Conservation (phyloP, 2,329 filamentous ascomycete species). For the Fusarium sp. region DNA sequence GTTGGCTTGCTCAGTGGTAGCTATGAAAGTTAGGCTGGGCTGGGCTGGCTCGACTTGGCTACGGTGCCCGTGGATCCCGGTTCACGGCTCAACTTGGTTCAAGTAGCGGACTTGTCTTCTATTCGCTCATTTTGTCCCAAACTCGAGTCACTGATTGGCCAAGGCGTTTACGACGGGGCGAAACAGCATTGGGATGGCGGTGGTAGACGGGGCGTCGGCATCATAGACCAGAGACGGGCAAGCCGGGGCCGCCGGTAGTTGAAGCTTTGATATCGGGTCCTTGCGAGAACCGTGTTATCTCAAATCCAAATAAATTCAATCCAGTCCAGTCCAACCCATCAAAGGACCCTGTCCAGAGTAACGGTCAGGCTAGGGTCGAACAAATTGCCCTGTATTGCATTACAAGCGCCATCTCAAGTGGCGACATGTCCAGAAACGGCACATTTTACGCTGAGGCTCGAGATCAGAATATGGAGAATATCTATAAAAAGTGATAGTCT, state of each 20-base stretch:
- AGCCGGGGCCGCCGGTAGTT: slow-evolving; percentile 41
- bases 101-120: slow-evolving; percentile 19
- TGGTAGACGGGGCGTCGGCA: slow-evolving; percentile 20
- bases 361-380: slow-evolving; percentile 13
- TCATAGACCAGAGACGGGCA: slow-evolving; percentile 24
- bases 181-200: slow-evolving; percentile 27
- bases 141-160: slow-evolving; percentile 14
- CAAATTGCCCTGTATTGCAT: slow-evolving; percentile 29
- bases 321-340: background rate
- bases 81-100: slow-evolving; percentile 23
- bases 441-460: slow-evolving; percentile 31
- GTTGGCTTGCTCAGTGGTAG: background rate
- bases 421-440: slow-evolving; percentile 35
- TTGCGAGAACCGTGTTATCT: slow-evolving; percentile 16
- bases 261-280: slow-evolving; percentile 23
- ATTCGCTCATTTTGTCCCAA: slow-evolving; percentile 16
- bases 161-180: slow-evolving; percentile 19
- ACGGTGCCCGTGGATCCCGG: slow-evolving; percentile 17
- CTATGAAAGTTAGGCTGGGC: slow-evolving; percentile 1
- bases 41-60: slow-evolving; percentile 14
- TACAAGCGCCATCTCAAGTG: slow-evolving; percentile 32
- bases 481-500: slow-evolving; percentile 40
- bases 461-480: slow-evolving; percentile 35
- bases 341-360: slow-evolving; percentile 6
- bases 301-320: slow-evolving; percentile 13